Percentiles rank a stretch among this genome's conserved stretches.
Conservation (phyloP, 2,329 filamentous ascomycete genomes). For the Trichoderma sp. region DNA sequence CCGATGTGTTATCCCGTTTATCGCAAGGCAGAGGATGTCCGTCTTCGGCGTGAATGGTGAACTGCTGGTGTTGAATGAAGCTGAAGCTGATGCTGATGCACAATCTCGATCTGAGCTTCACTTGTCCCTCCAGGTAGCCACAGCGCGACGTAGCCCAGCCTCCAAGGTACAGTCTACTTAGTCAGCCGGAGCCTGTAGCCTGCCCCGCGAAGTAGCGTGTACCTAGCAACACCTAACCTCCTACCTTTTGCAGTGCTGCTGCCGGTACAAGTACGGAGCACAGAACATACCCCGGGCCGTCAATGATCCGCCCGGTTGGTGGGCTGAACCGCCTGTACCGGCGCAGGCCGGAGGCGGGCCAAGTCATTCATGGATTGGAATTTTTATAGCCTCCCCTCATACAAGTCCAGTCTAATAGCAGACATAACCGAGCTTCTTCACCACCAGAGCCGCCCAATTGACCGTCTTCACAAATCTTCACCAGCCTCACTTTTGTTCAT, state of each 20-base stretch:
- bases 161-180: background rate
- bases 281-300: conserved; percentile 11
- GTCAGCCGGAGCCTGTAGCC: background rate
- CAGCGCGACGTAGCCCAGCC: conserved; percentile 29
- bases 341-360: conserved; percentile 10
- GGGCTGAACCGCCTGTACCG: conserved; percentile 9
- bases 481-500: background rate
- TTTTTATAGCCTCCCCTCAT: conserved; percentile 12
- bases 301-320: conserved; percentile 23
- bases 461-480: background rate
- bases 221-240: background rate
- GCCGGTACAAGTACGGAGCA: background rate
- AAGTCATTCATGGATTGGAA: background rate
- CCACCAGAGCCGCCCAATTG: background rate
- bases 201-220: background rate
- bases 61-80: conserved; percentile 2
- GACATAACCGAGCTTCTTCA: background rate
- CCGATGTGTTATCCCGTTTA: background rate
- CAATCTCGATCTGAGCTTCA: conserved; percentile 21
- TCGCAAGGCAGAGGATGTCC: background rate
- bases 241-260: background rate
- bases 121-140: conserved; percentile 39
- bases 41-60: background rate
- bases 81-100: conserved; percentile 9
- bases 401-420: background rate